Evolutionary conservation across 129 eudicot genomes (phyloP).

Genomic region (Lactuca sativa): DNA sequence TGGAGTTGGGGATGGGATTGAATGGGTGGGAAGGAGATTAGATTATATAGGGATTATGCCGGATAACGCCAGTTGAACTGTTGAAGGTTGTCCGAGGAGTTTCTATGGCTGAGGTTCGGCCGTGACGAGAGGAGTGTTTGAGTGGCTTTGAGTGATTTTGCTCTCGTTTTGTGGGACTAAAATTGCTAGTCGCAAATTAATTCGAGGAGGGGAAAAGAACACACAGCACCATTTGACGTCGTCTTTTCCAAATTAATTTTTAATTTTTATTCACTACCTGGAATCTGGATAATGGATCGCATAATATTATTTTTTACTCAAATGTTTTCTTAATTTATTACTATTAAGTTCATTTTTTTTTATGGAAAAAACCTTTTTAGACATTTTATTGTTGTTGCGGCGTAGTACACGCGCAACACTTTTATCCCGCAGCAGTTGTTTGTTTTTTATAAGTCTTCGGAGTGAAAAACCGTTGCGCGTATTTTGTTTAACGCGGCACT

Average conservation of each 20-base stretch:
- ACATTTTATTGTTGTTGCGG: no score
- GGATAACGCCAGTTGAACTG: not conserved
- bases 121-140: constrained; percentile 22
- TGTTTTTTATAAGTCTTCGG: no score
- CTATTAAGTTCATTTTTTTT: no score
- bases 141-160: constrained; percentile 33
- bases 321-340: not conserved
- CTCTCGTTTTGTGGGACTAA: not conserved
- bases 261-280: no score
- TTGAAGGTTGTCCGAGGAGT: constrained; percentile 4
- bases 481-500: no score
- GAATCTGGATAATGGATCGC: no score
- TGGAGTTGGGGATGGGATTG: constrained; percentile 22
- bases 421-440: no score
- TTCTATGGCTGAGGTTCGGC: constrained; percentile 27
- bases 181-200: not conserved
- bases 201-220: constrained; percentile 25
- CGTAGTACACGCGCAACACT: no score
- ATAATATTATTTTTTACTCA: not conserved
- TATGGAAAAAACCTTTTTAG: no score
- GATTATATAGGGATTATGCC: constrained; percentile 11
- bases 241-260: not conserved
- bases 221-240: constrained; percentile 2
- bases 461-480: no score
- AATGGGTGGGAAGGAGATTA: not conserved